Percentiles rank a stretch among this genome's conserved stretches.
phyloP scores from a whole-genome alignment of 2,329 filamentous ascomycete species.

The Cordyceps cicadae region DNA sequence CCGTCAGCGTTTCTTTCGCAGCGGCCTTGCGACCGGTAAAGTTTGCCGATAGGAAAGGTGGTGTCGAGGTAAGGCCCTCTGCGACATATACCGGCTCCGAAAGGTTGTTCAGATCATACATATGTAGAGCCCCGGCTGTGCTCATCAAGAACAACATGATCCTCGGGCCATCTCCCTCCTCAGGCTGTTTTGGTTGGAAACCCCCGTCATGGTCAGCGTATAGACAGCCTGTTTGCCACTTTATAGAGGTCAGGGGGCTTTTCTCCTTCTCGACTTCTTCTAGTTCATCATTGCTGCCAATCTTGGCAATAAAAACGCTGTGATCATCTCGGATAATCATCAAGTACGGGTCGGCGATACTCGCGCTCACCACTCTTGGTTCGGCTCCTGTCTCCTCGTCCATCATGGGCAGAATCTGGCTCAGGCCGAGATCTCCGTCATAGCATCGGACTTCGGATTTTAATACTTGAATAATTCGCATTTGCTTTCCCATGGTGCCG shows the following conservation, averaged over 20 bases:
- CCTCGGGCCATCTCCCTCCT: constrained; percentile 35
- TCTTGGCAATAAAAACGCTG: constrained; percentile 69
- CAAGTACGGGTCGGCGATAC: constrained; percentile 80
- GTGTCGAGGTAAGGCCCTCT: constrained; percentile 70
- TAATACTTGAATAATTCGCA: constrained; percentile 78
- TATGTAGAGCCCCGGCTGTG: constrained; percentile 63
- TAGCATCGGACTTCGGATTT: constrained; percentile 84
- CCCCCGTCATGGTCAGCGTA: constrained; percentile 60
- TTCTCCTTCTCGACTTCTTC: constrained; percentile 68
- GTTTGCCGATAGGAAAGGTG: constrained; percentile 65
- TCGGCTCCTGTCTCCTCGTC: constrained; percentile 84
- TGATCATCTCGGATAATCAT: constrained; percentile 76
- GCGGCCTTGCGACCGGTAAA: constrained; percentile 61
- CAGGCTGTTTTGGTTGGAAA: constrained; percentile 40
- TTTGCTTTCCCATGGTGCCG: constrained; percentile 71
- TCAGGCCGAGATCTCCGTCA: constrained; percentile 78
- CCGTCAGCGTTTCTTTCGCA: constrained; percentile 63
- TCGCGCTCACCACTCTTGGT: constrained; percentile 68
- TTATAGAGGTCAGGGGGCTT: constrained; percentile 46
- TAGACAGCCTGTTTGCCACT: constrained; percentile 77
- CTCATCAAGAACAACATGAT: constrained; percentile 72
- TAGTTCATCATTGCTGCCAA: constrained; percentile 69
- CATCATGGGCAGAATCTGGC: constrained; percentile 85
- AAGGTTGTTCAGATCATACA: constrained; percentile 70
- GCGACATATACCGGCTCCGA: constrained; percentile 63